These are phyloP conservation scores for Artemisia argyi DNA, from an alignment of 129 eudicot genomes.

Conservation along the genomic window DNA sequence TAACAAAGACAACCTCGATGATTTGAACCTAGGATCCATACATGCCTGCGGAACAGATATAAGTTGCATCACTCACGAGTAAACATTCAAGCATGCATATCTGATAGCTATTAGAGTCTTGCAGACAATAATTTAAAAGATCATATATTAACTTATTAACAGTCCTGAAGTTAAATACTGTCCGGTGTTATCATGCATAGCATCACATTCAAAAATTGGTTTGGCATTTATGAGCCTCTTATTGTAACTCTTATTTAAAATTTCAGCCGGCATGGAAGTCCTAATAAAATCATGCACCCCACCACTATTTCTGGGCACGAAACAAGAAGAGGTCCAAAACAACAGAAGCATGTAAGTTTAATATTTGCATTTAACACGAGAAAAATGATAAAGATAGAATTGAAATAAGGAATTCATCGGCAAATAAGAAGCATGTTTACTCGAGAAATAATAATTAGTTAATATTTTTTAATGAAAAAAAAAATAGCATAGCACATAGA, in stretches of 20 bases:
- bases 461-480: not conserved
- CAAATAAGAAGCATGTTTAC: slow-evolving; percentile 10
- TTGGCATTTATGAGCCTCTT: not conserved
- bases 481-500: not conserved
- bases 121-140: not conserved
- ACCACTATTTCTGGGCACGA: not conserved
- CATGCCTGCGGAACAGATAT: slow-evolving; percentile 53
- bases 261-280: not conserved
- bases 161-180: not conserved
- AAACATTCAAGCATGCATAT: slow-evolving; percentile 16
- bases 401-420: slow-evolving; percentile 11
- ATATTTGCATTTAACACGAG: not conserved
- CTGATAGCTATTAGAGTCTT: slow-evolving; percentile 8
- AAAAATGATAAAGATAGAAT: not conserved
- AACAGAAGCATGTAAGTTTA: not conserved
- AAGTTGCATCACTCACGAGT: slow-evolving; percentile 22
- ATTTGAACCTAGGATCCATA: slow-evolving; percentile 77
- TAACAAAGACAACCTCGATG: slow-evolving; percentile 77
- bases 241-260: not conserved
- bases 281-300: not conserved
- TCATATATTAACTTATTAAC: not conserved
- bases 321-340: not conserved
- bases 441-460: not conserved
- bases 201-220: slow-evolving; percentile 5
- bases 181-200: not conserved